Evolutionary conservation across 2,329 filamentous ascomycete genomes (phyloP), one percentile per base, ranked within the genome.

Genomic region (Penicillium olsonii): DNA sequence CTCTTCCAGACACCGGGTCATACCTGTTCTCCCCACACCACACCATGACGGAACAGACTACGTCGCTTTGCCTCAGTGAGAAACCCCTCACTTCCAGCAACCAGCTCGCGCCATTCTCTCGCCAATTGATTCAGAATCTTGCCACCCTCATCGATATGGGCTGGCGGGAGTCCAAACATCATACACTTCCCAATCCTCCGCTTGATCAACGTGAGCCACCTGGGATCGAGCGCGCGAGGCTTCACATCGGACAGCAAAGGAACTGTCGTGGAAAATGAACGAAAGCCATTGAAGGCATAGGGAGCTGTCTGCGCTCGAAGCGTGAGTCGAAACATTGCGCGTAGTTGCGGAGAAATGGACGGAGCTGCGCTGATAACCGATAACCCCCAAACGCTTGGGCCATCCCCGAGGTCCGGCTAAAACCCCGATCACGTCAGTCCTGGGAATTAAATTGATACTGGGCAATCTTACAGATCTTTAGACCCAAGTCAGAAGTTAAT

Each of bases 21-120:
- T 73, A 90, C 88, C 87, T 91, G 90, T 68, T 96, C 90, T 24
- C 90, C 91, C 90, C 89, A 95, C 0, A 83, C 84, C 19, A 95
- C 85, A 56, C 79, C 77, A 52, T 89, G 84, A 45, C 79, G 75
- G 55, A 83, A 82, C 27, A 92, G 65, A 0, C 88, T 83, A 38
- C 79, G 82, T 42, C 83, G 77, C 57, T 81, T 78, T 51, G 78
- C 75, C 10, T 77, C 80, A 0, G 85, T 88, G 55, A 94, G 69
- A 67, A 84, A 95, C 0, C 90, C 89, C 62, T 92, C 87, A 49
- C 84, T 84, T 0, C 88, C 88, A 0, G 85, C 87, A 24, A 88
- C 72, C 48, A 94, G 72, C 57, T 83, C 81, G 37, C 87, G 76
- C 90, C 90, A 94, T 56, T 90, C 83, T 8, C 65, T 69, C 2